phyloP scores from a whole-genome alignment of 179 eudicot species.

The Silene vulgaris region DNA sequence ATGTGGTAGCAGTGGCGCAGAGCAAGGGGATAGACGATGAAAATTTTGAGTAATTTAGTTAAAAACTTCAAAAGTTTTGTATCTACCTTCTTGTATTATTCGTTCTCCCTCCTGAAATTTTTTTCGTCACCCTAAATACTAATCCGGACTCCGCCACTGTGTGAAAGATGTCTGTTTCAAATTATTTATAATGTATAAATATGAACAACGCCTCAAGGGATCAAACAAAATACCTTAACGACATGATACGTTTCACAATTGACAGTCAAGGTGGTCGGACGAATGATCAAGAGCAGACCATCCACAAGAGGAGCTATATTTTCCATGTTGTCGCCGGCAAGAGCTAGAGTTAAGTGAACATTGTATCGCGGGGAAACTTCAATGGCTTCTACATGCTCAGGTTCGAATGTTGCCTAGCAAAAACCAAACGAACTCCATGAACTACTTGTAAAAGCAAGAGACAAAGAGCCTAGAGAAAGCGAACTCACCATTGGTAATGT shows the following conservation, averaged over 20 bases:
- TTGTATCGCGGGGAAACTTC: background rate
- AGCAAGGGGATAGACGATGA: too few species aligned
- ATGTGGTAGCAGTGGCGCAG: too few species aligned
- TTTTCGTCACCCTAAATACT: too few species aligned
- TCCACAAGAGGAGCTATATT: constrained; percentile 5
- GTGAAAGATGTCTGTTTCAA: too few species aligned
- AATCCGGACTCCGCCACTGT: too few species aligned
- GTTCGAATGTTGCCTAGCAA: constrained; percentile 6
- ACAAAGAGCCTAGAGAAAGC: background rate
- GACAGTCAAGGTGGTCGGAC: background rate
- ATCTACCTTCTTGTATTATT: too few species aligned
- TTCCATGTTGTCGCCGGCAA: background rate
- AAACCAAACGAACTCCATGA: background rate
- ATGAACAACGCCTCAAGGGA: too few species aligned
- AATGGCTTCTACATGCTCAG: constrained; percentile 2
- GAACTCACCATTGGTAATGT: background rate
- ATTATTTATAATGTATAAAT: too few species aligned
- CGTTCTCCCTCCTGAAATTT: too few species aligned
- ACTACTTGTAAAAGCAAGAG: background rate
- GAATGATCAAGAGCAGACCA: constrained; percentile 4
- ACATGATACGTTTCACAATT: background rate
- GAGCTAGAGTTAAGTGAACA: background rate
- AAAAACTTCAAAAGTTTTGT: too few species aligned
- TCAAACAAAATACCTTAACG: background rate
- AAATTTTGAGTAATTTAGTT: too few species aligned